These are phyloP conservation scores for Ophiocordyceps camponoti-floridani DNA, from an alignment of 2,329 filamentous ascomycete species.

Conservation along the genomic window DNA sequence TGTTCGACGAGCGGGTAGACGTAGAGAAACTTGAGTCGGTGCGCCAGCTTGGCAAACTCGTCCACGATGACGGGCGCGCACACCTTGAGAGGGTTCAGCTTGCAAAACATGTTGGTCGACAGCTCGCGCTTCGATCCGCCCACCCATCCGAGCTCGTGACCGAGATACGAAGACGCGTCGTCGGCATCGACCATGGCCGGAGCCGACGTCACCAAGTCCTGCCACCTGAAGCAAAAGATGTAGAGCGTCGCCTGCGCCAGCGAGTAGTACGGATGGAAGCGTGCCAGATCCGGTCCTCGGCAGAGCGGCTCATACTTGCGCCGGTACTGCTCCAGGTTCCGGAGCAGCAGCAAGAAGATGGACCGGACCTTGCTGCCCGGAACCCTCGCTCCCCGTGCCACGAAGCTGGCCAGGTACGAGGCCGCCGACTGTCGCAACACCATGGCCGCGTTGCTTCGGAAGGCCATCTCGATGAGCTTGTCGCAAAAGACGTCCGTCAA, in stretches of 20 bases:
- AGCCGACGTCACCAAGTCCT: constrained; percentile 56
- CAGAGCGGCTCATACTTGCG: constrained; percentile 53
- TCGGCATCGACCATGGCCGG: constrained; percentile 43
- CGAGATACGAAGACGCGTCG: constrained; percentile 39
- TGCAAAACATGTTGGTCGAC: constrained; percentile 63
- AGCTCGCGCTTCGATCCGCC: constrained; percentile 57
- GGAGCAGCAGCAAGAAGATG: constrained; percentile 63
- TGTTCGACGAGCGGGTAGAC: constrained; percentile 74
- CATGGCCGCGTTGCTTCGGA: constrained; percentile 46
- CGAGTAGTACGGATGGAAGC: constrained; percentile 73
- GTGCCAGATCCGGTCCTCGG: constrained; percentile 67
- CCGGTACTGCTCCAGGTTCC: constrained; percentile 62
- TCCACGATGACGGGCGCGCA: constrained; percentile 80
- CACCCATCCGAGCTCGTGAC: constrained; percentile 64
- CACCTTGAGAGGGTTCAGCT: constrained; percentile 87
- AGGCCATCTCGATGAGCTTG: constrained; percentile 36
- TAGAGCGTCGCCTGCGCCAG: constrained; percentile 81
- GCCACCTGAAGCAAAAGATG: constrained; percentile 96
- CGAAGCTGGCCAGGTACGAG: constrained; percentile 86
- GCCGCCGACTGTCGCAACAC: constrained; percentile 70
- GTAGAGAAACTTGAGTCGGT: constrained; percentile 76
- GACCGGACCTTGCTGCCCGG: constrained; percentile 58
- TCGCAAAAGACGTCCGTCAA: constrained; percentile 72
- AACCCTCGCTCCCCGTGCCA: constrained; percentile 75
- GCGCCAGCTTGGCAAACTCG: constrained; percentile 77